A percentile compares a stretch with the other conserved stretches of the same genome.
Conservation (phyloP, 495 filamentous ascomycete species). For the Xanthoparmelia taractica region DNA sequence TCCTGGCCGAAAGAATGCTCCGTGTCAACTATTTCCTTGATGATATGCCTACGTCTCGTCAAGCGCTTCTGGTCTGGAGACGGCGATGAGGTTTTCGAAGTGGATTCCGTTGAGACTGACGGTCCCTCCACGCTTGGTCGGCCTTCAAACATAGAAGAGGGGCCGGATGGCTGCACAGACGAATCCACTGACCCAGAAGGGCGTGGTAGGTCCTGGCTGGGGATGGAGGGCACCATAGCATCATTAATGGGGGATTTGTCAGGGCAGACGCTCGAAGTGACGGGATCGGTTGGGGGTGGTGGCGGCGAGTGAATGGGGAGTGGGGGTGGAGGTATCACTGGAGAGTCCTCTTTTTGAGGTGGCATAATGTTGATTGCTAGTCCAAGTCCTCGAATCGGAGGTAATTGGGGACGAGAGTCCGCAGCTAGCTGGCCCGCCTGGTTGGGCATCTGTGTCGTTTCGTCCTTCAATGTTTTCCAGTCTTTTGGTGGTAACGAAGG, state of each 20-base stretch:
- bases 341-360: slow-evolving; percentile 28
- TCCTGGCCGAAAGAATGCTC: slow-evolving; percentile 80
- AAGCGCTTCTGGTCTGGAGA: slow-evolving; percentile 52
- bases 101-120: slow-evolving; percentile 30
- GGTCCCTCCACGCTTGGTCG: slow-evolving; percentile 35
- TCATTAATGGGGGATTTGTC: slow-evolving; percentile 30
- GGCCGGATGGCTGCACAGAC: slow-evolving; percentile 25
- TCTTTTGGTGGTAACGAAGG: slow-evolving; percentile 28
- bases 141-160: slow-evolving; percentile 36
- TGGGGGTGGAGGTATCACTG: slow-evolving; percentile 33
- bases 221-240: slow-evolving; percentile 51
- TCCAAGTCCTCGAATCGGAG: slow-evolving; percentile 31
- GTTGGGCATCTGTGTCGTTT: slow-evolving; percentile 8
- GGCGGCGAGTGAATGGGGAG: slow-evolving; percentile 35
- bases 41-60: slow-evolving; percentile 63
- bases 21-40: slow-evolving; percentile 88
- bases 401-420: slow-evolving; percentile 26
- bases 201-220: slow-evolving; percentile 37
- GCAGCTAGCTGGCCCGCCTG: slow-evolving; percentile 3
- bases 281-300: slow-evolving; percentile 27
- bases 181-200: slow-evolving; percentile 29
- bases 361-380: slow-evolving; percentile 35
- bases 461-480: slow-evolving; percentile 13
- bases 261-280: slow-evolving; percentile 33
- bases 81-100: slow-evolving; percentile 34